Conservation (phyloP, 2,329 filamentous ascomycete species). For the Chaetomiaceae sp. region DNA sequence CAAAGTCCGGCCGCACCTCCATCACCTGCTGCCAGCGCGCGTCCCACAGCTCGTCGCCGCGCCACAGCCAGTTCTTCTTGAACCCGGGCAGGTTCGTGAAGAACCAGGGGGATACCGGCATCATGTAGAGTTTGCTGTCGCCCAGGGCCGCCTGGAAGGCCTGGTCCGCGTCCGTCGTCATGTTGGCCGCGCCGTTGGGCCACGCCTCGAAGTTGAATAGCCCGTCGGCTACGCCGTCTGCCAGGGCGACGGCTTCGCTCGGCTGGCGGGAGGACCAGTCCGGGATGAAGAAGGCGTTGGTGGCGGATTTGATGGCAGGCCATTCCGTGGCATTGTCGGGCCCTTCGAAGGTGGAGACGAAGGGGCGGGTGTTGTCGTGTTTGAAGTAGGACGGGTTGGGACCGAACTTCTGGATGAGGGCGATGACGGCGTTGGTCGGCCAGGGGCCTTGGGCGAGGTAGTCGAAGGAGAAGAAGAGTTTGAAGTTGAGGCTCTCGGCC, state of each 20-base stretch:
- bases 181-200: constrained; percentile 32
- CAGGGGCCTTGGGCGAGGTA: constrained; percentile 31
- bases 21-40: constrained; percentile 53
- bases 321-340: constrained; percentile 40
- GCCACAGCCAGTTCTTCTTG: constrained; percentile 60
- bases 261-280: constrained; percentile 41
- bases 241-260: constrained; percentile 21
- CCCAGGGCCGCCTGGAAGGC: constrained; percentile 34
- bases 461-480: constrained; percentile 40
- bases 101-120: constrained; percentile 56
- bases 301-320: constrained; percentile 34
- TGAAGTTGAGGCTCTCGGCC: constrained; percentile 19
- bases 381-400: constrained; percentile 29
- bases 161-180: constrained; percentile 28
- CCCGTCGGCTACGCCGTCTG: constrained; percentile 31
- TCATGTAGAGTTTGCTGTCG: constrained; percentile 41
- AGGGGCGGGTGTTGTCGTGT: constrained; percentile 33
- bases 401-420: constrained; percentile 28
- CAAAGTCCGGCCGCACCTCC: constrained; percentile 32
- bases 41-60: constrained; percentile 58
- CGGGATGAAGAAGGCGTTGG: constrained; percentile 41
- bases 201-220: constrained; percentile 38
- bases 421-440: constrained; percentile 27
- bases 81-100: constrained; percentile 55
- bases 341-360: constrained; percentile 53